Conservation (phyloP, 73 alveolate species). For the Paramecium tetraurelia region DNA sequence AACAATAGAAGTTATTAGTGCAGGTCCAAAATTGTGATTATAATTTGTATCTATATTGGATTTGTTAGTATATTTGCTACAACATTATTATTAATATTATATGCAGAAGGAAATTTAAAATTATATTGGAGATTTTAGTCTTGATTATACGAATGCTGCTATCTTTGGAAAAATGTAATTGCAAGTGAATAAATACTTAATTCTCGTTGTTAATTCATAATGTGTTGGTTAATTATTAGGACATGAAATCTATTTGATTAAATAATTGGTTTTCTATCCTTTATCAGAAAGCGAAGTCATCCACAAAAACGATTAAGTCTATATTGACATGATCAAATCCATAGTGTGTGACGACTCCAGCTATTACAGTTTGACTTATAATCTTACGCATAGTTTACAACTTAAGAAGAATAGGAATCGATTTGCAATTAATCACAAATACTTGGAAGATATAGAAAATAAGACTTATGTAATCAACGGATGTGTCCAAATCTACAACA, state of each 20-base stretch:
- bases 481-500: not conserved
- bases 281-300: not conserved
- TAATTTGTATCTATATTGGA: not conserved
- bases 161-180: not conserved
- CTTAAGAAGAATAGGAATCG: not conserved
- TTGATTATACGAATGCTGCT: not conserved
- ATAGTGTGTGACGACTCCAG: not conserved
- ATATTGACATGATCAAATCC: not conserved
- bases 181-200: not conserved
- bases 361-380: not conserved
- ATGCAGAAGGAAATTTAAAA: not conserved
- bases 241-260: not conserved
- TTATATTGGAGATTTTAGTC: not conserved
- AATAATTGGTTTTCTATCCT: not conserved
- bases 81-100: not conserved
- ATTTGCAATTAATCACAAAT: not conserved
- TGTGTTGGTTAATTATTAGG: not conserved
- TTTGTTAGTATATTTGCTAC: not conserved
- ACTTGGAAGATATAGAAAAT: not conserved
- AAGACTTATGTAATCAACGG: not conserved
- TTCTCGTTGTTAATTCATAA: not conserved
- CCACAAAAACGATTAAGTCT: not conserved
- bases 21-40: slow-evolving; percentile 58
- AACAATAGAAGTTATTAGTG: slow-evolving; percentile 20
- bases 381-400: not conserved